These are phyloP conservation scores for Eucalyptus regnans DNA, from an alignment of 345 rosid species.

Conservation along the genomic window DNA sequence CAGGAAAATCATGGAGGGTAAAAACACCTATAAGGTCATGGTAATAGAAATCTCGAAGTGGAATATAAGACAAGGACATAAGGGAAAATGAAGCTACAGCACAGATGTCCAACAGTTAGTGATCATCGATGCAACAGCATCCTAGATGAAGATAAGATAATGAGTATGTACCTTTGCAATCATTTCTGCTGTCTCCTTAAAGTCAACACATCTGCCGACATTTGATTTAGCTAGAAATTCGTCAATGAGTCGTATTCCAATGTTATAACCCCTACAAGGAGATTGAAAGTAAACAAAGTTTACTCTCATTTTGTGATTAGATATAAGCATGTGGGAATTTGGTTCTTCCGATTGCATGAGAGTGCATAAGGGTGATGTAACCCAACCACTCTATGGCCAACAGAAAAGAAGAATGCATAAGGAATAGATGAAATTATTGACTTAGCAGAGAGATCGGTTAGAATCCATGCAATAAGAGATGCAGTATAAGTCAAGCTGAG, in stretches of 20 bases:
- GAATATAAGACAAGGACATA: not conserved
- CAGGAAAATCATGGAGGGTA: not conserved
- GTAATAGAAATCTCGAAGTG: not conserved
- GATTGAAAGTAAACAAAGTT: not conserved
- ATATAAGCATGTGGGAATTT: not conserved
- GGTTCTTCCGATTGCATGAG: not conserved
- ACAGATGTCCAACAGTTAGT: not conserved
- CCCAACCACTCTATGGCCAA: not conserved
- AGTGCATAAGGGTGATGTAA: not conserved
- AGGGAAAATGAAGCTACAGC: not conserved
- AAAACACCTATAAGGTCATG: not conserved
- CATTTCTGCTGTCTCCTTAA: conserved; percentile 86
- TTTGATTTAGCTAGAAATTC: conserved; percentile 92
- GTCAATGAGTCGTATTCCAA: conserved; percentile 81
- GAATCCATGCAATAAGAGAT: not conserved
- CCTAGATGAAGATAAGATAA: not conserved
- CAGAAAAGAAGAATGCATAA: not conserved
- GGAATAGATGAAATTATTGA: not conserved
- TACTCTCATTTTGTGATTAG: not conserved
- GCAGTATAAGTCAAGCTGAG: not conserved
- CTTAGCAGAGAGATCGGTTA: not conserved
- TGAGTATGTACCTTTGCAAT: conserved; percentile 65
- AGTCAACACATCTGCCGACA: conserved; percentile 81
- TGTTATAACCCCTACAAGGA: conserved; percentile 80
- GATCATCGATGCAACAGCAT: not conserved